These are phyloP conservation scores for Colletotrichum neosansevieriae DNA, from an alignment of 2,329 filamentous ascomycete genomes.

Conservation along the genomic window DNA sequence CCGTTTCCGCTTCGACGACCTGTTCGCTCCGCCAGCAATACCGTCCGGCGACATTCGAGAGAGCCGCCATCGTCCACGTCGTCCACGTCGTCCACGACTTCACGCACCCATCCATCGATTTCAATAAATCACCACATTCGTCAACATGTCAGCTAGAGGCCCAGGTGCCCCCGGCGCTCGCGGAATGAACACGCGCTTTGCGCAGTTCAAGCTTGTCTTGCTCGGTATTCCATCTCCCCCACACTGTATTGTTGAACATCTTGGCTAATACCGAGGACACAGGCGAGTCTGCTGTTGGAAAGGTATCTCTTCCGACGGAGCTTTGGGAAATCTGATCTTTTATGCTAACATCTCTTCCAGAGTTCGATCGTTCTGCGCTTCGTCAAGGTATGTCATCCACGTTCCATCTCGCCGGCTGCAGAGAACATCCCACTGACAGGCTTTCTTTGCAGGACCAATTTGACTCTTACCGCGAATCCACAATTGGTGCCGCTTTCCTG, in stretches of 20 bases:
- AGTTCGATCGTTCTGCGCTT: constrained; percentile 98
- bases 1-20: constrained; percentile 17
- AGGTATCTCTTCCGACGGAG: constrained; percentile 67
- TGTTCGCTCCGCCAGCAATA: neutral
- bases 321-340: constrained; percentile 12
- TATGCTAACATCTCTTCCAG: constrained; percentile 59
- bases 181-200: constrained; percentile 85
- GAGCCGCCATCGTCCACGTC: neutral
- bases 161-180: constrained; percentile 62
- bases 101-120: constrained; percentile 40
- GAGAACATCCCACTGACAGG: constrained; percentile 8
- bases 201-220: constrained; percentile 98
- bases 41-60: constrained; percentile 26
- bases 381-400: constrained; percentile 80
- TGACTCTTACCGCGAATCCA: constrained; percentile 95
- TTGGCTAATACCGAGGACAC: constrained; percentile 30
- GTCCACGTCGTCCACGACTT: neutral
- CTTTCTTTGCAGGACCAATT: constrained; percentile 85
- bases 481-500: constrained; percentile 97
- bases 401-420: neutral
- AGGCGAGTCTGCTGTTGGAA: constrained; percentile 99
- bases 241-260: constrained; percentile 27
- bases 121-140: constrained; percentile 44
- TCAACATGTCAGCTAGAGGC: constrained; percentile 86
- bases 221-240: constrained; percentile 73